Evolutionary conservation across 768 basidiomycete species (phyloP), one percentile per base, ranked within the genome.

Genomic region (Solioccasus polychromus): DNA sequence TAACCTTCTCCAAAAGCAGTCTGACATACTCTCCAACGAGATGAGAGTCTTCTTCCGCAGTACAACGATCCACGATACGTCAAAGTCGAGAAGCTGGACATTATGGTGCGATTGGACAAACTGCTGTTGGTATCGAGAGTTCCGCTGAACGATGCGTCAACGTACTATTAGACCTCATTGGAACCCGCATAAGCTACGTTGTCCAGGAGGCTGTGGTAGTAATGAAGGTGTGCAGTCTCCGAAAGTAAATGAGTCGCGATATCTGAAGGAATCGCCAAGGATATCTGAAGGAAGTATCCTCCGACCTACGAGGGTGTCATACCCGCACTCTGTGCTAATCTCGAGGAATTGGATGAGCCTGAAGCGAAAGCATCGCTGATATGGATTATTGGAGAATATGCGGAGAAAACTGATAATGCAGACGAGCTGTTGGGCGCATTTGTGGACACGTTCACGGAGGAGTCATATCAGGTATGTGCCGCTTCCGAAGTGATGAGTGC

Each of bases 21-120:
- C 91, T 2, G 92, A 93, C 51, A 76, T 96, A 47, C 79, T 99
- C 8, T 80, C 86, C 7, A 96, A 89, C 67, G 95, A 99, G 67
- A 94, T 99, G 91, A 80, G 94, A 35, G 96, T 99, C 17, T 99
- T 99, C 67, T 99, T 98, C 75, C 97, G 95, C 82, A 99, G 68
- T 98, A 99, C 71, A 98, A 98, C 60, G 95, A 99, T 61, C 95
- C 95, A 5, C 71, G 95, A n/a, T 99, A 98, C 60, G 94, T 98
- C 64, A 99, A 99, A 68, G 81, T 97, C 42, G 96, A 97, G 68
- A 98, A 99, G 68, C 71, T 99, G 54, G 96, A 97, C 57, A 96
- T 98, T 62, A 99, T 99, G 96, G 89, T 97, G 40, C 94, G 0
- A 95, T 99, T 41, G 96, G 96, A 2, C 93, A 95, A 63, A 85